Evolutionary conservation across 345 rosid genomes (phyloP).

Genomic region (Euphorbia tirucalli): DNA sequence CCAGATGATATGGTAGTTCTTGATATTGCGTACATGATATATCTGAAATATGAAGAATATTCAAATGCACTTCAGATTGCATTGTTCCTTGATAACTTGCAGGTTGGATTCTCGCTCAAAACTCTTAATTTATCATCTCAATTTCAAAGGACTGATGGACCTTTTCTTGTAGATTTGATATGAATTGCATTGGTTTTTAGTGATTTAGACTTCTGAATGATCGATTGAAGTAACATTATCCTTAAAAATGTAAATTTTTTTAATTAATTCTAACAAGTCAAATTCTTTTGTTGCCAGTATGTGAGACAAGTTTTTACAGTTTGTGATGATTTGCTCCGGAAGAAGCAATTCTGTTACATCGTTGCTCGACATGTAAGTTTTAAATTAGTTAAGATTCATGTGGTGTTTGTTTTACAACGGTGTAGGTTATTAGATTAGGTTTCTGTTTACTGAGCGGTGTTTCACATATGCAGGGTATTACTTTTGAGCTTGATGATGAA

Average conservation of each 20-base stretch:
- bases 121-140: background rate
- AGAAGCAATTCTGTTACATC: slow-evolving; percentile 90
- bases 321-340: slow-evolving; percentile 57
- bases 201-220: background rate
- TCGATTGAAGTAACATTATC: background rate
- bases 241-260: background rate
- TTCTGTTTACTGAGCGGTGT: slow-evolving; percentile 7
- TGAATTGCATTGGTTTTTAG: background rate
- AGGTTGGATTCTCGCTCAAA: slow-evolving; percentile 46
- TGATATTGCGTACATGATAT: slow-evolving; percentile 75
- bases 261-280: slow-evolving; percentile 2
- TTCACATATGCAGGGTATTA: slow-evolving; percentile 53
- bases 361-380: slow-evolving; percentile 86
- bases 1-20: slow-evolving; percentile 81
- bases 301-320: slow-evolving; percentile 76
- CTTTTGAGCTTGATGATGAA: slow-evolving; percentile 67
- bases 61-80: slow-evolving; percentile 88
- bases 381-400: background rate
- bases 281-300: slow-evolving; percentile 42
- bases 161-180: background rate
- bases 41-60: slow-evolving; percentile 65
- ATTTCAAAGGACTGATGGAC: background rate
- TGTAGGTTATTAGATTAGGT: background rate
- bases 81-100: slow-evolving; percentile 68
- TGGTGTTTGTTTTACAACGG: background rate